Percentiles rank a stretch among this genome's conserved stretches.
Evolutionary conservation across 768 basidiomycete genomes (phyloP).

Genomic region (Trametopsis cervina): DNA sequence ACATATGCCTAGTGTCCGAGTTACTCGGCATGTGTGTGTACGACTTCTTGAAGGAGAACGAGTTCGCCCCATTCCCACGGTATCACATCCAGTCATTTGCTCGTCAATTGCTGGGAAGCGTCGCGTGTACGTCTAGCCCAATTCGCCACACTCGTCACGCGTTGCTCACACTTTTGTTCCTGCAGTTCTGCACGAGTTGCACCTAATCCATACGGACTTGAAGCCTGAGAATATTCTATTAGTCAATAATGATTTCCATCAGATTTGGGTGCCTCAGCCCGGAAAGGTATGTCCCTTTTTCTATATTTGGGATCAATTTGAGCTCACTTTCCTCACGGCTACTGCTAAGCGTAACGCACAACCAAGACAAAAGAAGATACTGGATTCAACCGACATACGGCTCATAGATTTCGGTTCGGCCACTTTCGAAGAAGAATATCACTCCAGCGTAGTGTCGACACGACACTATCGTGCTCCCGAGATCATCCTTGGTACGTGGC

Average conservation of each 20-base stretch:
- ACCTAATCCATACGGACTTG: conserved; percentile 94
- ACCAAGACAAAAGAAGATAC: conserved; percentile 65
- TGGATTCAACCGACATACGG: conserved; percentile 85
- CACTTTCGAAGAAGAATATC: conserved; percentile 96
- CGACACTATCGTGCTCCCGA: conserved; percentile 98
- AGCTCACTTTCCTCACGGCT: conserved; percentile 13
- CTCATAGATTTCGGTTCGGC: conserved; percentile 99
- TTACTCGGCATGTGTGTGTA: conserved; percentile 96
- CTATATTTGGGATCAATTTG: neutral
- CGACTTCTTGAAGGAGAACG: conserved; percentile 97
- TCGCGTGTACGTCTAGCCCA: conserved; percentile 68
- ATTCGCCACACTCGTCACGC: no score
- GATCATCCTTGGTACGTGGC: conserved; percentile 83
- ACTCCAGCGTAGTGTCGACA: conserved; percentile 96
- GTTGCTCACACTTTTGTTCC: conserved; percentile 14
- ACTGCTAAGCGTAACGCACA: conserved; percentile 51
- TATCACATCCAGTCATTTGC: conserved; percentile 96
- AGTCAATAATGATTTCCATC: conserved; percentile 74
- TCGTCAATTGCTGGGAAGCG: conserved; percentile 82
- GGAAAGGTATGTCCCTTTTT: conserved; percentile 46
- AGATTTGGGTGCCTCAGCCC: conserved; percentile 49
- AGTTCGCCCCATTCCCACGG: conserved; percentile 93
- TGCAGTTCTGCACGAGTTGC: conserved; percentile 83
- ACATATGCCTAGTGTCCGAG: conserved; percentile 95
- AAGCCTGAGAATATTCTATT: conserved; percentile 99